A percentile compares a stretch with the other conserved stretches of the same genome.
phyloP scores from a whole-genome alignment of 495 filamentous ascomycete species.

The Talaromyces adpressus region DNA sequence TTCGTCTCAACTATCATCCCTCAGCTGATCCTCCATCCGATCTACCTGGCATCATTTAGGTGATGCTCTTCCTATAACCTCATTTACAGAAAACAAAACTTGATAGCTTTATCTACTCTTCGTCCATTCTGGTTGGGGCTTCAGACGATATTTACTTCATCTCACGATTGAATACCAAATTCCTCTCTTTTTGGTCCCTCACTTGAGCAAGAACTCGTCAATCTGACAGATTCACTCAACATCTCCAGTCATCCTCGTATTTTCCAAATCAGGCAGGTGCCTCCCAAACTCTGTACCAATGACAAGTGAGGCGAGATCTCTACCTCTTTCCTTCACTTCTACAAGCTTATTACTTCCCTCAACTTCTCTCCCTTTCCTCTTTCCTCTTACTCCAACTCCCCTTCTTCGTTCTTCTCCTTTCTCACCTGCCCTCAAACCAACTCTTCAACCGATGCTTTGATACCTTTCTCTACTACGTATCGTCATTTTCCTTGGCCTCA shows the following conservation, averaged over 20 bases:
- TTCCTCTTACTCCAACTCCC: neutral
- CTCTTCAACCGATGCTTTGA: too few species aligned
- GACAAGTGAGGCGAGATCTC: neutral
- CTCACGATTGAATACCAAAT: neutral
- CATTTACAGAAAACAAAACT: neutral
- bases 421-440: too few species aligned
- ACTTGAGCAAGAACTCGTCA: neutral
- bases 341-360: neutral
- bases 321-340: neutral
- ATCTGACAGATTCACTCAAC: neutral
- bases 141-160: neutral
- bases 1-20: too few species aligned
- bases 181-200: neutral
- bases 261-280: neutral
- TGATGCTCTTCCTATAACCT: too few species aligned
- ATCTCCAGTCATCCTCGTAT: too few species aligned
- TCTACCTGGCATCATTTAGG: too few species aligned
- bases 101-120: neutral
- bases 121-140: too few species aligned
- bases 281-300: neutral
- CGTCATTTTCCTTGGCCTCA: neutral
- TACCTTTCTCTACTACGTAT: neutral
- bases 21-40: too few species aligned
- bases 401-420: too few species aligned
- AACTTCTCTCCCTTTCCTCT: neutral